Base-by-base conservation (phyloP, 306 rosid genomes). In the Cucurbita pepo region DNA sequence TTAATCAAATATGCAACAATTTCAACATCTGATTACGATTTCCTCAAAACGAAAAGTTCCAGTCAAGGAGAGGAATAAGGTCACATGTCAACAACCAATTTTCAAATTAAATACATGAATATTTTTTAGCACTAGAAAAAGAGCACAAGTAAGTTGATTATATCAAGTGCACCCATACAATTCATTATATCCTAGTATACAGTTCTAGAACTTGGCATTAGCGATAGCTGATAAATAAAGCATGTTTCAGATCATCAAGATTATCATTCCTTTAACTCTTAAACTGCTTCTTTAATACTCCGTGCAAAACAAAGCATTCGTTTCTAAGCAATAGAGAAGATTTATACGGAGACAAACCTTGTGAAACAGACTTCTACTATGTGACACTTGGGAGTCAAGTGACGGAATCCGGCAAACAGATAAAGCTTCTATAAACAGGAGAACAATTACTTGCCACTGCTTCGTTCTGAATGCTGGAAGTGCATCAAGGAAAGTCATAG, bases 381-480 rank as follows among this genome's bases (percentile, higher is more conserved):
- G 83, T 3, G 81, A 83, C 86, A 89, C 67, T 87, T 78, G 81
- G 40, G 95, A 22, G 72, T 85, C 76, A 44, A 94, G 87, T 51
- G 91, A 76, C 62, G 95, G 96, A 15, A 94, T 67, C 88, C 89
- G 84, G 84, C 77, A 81, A 60, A 90, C 87, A 14, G 98, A 94
- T 79, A 94, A 81, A 60, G 95, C 96, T 76, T 94, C 97, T 1
- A 94, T 12, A 66, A 89, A 85, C 80, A 94, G 78, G 82, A 94
- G 96, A 81, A 63, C 83, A 11, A 91, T 74, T 83, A 89, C 88
- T 80, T 89, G 94, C 98, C 97, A 94, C 72, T 94, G 97, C 78
- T 87, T 94, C 79, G 78, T 81, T 81, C 90, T 86, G 83, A 91
- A 86, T 76, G 91, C 89, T 57, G 97, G 98, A 75, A 90, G 80